These are phyloP conservation scores for Tilletiopsis washingtonensis DNA, from an alignment of 1,284 basidiomycete genomes.

Conservation along the genomic window DNA sequence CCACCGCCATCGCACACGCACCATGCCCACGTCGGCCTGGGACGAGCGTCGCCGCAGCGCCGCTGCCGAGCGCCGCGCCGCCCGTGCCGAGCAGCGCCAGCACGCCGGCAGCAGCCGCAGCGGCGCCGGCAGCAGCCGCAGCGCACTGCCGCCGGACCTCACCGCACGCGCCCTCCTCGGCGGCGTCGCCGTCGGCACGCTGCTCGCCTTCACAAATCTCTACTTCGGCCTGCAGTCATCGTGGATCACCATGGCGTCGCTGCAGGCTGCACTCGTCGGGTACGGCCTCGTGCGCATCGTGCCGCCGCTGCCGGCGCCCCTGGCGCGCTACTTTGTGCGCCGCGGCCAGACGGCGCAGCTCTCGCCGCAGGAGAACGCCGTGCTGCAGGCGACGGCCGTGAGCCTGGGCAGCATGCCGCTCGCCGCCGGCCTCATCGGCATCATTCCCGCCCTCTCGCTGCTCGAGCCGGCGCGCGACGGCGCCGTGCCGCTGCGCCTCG, in stretches of 20 bases:
- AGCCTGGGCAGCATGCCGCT: constrained; percentile 71
- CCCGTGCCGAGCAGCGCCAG: no score
- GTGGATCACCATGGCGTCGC: constrained; percentile 81
- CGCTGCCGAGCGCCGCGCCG: no score
- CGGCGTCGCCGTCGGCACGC: constrained; percentile 62
- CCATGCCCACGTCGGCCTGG: no score
- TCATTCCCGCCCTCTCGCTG: constrained; percentile 78
- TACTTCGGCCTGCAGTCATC: constrained; percentile 71
- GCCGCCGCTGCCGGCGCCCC: neutral
- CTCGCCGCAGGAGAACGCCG: constrained; percentile 75
- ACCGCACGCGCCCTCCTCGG: constrained; percentile 53
- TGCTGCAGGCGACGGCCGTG: constrained; percentile 89
- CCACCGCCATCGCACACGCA: no score
- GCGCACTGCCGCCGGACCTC: constrained; percentile 1
- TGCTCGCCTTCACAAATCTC: constrained; percentile 67
- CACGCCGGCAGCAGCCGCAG: neutral
- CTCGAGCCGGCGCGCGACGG: constrained; percentile 69
- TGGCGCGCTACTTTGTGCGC: neutral
- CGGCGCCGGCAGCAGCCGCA: neutral
- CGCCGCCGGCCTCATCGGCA: constrained; percentile 84
- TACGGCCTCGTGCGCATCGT: constrained; percentile 70
- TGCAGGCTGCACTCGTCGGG: constrained; percentile 84
- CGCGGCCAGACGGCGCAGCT: neutral
- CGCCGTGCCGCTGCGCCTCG: constrained; percentile 62
- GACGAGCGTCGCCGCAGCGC: no score